Evolutionary conservation across 345 rosid species (phyloP).

Genomic region (Garcia nutans): DNA sequence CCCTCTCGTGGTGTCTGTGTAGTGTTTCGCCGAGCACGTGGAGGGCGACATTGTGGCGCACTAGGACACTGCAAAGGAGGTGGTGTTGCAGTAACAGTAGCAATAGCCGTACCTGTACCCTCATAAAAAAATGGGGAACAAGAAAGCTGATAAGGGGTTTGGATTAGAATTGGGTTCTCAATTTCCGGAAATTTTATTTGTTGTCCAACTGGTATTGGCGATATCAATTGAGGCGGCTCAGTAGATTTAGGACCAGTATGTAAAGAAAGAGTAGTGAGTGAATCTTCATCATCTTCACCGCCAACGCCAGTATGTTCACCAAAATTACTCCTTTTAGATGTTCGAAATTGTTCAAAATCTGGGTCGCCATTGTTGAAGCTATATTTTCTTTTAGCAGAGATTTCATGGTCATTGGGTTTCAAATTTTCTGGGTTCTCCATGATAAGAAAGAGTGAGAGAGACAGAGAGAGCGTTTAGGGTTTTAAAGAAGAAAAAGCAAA

Average conservation of each 20-base stretch:
- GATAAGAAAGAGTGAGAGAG: no score
- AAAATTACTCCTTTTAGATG: not conserved
- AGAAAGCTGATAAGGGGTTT: constrained; percentile 11
- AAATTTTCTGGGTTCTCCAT: constrained; percentile 1
- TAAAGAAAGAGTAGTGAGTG: constrained; percentile 24
- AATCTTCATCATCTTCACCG: not conserved
- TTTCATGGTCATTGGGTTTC: not conserved
- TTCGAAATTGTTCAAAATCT: not conserved
- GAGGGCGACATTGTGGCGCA: not conserved
- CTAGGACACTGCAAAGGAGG: not conserved
- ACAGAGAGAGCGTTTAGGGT: not conserved
- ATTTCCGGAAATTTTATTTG: not conserved
- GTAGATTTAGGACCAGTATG: not conserved
- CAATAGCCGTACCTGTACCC: not conserved
- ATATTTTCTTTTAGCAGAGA: constrained; percentile 12
- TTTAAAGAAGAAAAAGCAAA: not conserved
- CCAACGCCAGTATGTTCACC: not conserved
- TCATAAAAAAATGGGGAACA: not conserved
- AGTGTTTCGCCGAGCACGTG: constrained; percentile 31
- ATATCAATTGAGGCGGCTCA: not conserved
- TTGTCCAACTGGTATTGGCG: not conserved
- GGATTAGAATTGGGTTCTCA: not conserved
- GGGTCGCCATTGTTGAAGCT: not conserved
- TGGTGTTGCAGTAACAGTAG: no score
- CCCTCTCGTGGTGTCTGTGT: constrained; percentile 24